Evolutionary conservation across 139 green algal species (phyloP).

Genomic region (Chlamydomonas schloesseri): DNA sequence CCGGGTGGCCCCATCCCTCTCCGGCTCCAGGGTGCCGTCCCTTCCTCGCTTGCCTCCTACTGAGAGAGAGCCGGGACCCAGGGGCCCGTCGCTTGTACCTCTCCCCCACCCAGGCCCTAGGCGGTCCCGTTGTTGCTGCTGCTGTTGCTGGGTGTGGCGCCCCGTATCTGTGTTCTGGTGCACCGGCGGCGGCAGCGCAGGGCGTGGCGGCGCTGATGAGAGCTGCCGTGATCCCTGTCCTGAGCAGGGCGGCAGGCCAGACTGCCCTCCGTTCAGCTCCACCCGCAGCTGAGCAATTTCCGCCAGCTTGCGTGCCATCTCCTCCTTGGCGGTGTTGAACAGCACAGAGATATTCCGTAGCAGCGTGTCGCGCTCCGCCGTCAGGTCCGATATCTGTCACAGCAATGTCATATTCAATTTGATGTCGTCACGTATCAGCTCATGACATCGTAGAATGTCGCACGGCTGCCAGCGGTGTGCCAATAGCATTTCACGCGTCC

Average conservation of each 20-base stretch:
- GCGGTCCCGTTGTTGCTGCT: background rate
- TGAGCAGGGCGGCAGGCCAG: background rate
- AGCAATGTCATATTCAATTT: background rate
- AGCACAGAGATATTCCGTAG: slow-evolving; percentile 76
- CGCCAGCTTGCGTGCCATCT: slow-evolving; percentile 72
- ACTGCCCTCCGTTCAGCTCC: background rate
- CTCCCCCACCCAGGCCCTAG: background rate
- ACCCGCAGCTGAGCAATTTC: slow-evolving; percentile 70
- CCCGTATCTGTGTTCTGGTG: too few relatives aligned
- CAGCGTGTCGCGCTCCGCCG: slow-evolving; percentile 55
- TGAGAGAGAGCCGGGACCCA: background rate
- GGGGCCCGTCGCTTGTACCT: background rate
- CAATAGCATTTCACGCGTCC: background rate
- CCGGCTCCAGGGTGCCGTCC: background rate
- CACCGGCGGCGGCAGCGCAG: too few relatives aligned
- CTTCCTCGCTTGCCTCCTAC: background rate
- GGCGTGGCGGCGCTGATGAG: background rate
- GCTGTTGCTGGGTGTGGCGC: background rate
- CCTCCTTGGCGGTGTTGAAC: slow-evolving; percentile 82
- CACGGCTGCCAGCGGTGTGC: background rate
- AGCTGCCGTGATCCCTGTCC: background rate
- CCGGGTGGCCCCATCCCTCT: background rate
- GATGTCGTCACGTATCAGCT: background rate
- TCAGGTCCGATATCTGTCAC: slow-evolving; percentile 21
- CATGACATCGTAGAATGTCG: too few relatives aligned